Base-by-base conservation (phyloP, 176 grass and related monocot species). In the Triticum timopheevii region DNA sequence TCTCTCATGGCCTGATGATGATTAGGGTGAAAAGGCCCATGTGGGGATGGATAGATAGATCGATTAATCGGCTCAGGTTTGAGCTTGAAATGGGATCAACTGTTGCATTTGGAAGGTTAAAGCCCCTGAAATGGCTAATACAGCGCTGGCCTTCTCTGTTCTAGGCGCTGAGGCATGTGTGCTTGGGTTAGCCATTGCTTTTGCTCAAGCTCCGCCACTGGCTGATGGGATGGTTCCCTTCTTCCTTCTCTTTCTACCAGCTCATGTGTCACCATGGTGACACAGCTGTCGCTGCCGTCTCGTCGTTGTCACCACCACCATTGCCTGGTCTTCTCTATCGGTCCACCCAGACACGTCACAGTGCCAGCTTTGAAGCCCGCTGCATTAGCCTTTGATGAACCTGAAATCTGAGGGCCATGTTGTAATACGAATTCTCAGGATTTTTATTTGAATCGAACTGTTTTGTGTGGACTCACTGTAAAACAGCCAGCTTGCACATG, bases 331-430 rank as follows among this genome's bases (percentile, higher is more conserved):
- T 24, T n/a, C 9, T 10, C 22, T 36, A 3, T 62, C 5, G 4
- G 34, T 73, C 39, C 59, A 54, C 63, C 12, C 4, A 64, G 45
- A 80, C 34, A 24, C 54, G 7, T 76, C 27, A 36, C 5, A 58
- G 80, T 91, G 59, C 89, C 80, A 91, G 76, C 67, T 52, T 76
- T 61, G 80, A 61, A 80, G 45, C 44, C 54, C 7, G 10, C 67
- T 35, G 74, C 80, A 75, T 75, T 67, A 73, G 27, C 75, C 34
- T 84, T 12, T 13, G 66, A 68, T 49, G 73, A 54, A 45, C 78
- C 23, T 22, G 17, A 77, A 77, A 56, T 77, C 74, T 56, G 74
- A 77, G 47, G 47, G 47, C 25, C 47, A 52, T 76, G 19, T 49
- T 19, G 7, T 9, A 20, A 31, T 17, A 30, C 3, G 4, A 50